Conservation (phyloP, 352 stramenopile genomes). For the Thalassiosira gravida region DNA sequence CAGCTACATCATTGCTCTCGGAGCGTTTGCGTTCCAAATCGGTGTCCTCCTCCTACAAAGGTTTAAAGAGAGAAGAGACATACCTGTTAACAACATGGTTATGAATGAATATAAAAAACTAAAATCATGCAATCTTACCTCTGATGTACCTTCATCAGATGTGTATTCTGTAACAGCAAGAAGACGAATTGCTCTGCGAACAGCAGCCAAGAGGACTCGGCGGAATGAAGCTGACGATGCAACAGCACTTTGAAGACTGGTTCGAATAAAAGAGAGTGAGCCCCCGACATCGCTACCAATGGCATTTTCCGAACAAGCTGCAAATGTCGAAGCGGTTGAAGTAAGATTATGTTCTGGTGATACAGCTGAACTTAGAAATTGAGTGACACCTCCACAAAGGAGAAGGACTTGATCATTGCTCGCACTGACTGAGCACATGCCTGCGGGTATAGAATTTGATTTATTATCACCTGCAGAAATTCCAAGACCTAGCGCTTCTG, state of each 20-base stretch:
- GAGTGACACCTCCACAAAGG: constrained; percentile 55
- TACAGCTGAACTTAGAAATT: constrained; percentile 69
- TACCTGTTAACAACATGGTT: not conserved
- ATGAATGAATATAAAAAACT: constrained; percentile 13
- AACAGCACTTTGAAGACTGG: constrained; percentile 70
- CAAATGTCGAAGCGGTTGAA: constrained; percentile 48
- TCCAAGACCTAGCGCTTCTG: constrained; percentile 83
- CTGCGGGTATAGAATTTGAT: constrained; percentile 45
- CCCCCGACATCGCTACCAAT: constrained; percentile 72
- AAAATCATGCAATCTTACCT: constrained; percentile 49
- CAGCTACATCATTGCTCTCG: constrained; percentile 28
- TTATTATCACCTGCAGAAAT: constrained; percentile 74
- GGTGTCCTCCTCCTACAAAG: constrained; percentile 41
- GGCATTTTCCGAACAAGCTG: constrained; percentile 69
- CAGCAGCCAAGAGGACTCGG: constrained; percentile 61
- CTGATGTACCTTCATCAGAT: constrained; percentile 64
- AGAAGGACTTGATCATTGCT: constrained; percentile 61
- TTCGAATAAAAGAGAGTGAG: constrained; percentile 69
- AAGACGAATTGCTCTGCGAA: constrained; percentile 70
- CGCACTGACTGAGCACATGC: constrained; percentile 53
- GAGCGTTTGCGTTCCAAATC: constrained; percentile 42
- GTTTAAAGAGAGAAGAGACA: constrained; percentile 5
- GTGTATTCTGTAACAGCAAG: constrained; percentile 74
- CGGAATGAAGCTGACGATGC: constrained; percentile 63
- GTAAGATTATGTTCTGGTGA: constrained; percentile 24